Percentiles rank a stretch among this genome's conserved stretches.
Evolutionary conservation across 495 filamentous ascomycete genomes (phyloP).

Genomic region (Neurospora terricola): DNA sequence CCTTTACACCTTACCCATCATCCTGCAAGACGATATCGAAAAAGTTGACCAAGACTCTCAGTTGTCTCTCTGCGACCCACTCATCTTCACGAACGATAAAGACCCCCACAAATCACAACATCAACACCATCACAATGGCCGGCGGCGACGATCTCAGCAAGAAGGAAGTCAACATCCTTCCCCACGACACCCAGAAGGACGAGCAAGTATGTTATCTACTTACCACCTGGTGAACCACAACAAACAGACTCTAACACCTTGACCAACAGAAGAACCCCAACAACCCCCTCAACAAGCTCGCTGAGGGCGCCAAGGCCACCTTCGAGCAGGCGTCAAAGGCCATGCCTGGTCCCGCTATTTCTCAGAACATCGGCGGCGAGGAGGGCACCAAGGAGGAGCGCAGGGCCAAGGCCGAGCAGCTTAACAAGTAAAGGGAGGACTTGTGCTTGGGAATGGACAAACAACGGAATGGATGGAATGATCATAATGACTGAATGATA

Average conservation of each 20-base stretch:
- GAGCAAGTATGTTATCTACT: not conserved
- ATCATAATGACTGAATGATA: not conserved
- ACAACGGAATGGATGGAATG: not conserved
- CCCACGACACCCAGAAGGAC: not conserved
- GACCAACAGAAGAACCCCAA: conserved; percentile 2
- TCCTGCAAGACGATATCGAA: not conserved
- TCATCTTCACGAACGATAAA: not conserved
- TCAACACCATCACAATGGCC: not conserved
- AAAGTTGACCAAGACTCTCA: not conserved
- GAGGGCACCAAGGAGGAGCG: conserved; percentile 60
- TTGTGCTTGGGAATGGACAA: not conserved
- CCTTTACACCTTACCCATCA: not conserved
- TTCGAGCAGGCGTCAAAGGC: conserved; percentile 35
- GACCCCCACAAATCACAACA: not conserved
- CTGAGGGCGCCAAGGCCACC: conserved; percentile 16
- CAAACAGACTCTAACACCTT: not conserved
- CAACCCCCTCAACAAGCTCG: conserved; percentile 13
- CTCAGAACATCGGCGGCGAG: conserved; percentile 35
- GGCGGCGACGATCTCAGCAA: not conserved
- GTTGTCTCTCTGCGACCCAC: not conserved
- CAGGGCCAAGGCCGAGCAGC: conserved; percentile 48
- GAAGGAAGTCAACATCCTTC: not conserved
- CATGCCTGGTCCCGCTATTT: conserved; percentile 39
- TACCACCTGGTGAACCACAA: not conserved
- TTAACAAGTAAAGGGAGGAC: conserved; percentile 46